These are phyloP conservation scores for Coemansia sp. DNA, from an alignment of 192 early-diverging fungal species.

Conservation along the genomic window DNA sequence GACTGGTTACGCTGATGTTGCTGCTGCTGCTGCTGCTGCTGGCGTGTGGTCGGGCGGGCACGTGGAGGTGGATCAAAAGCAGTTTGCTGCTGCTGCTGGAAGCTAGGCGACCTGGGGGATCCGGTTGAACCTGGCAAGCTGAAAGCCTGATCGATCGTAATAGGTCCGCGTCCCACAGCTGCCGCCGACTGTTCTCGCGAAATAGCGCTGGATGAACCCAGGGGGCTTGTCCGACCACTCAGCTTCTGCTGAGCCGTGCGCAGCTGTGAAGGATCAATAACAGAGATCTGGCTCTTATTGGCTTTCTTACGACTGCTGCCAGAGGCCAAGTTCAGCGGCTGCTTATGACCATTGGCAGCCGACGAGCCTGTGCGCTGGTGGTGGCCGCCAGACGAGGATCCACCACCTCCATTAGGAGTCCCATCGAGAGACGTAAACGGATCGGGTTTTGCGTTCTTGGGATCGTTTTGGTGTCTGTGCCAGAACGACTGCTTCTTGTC, in stretches of 20 bases:
- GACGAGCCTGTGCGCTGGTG: slow-evolving; percentile 2
- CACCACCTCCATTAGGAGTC: not conserved
- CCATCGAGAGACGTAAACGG: slow-evolving; percentile 27
- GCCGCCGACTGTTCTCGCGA: not conserved
- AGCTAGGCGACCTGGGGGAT: slow-evolving; percentile 1
- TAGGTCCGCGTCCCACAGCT: not conserved
- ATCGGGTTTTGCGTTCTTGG: slow-evolving; percentile 7
- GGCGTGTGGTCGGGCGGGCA: slow-evolving; percentile 29
- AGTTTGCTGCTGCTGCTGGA: slow-evolving; percentile 7
- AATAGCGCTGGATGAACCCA: not conserved
- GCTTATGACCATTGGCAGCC: slow-evolving; percentile 9
- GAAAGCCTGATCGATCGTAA: slow-evolving; percentile 40
- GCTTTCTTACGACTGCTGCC: slow-evolving; percentile 29
- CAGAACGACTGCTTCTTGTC: slow-evolving; percentile 8
- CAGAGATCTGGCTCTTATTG: slow-evolving; percentile 25
- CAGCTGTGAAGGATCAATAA: slow-evolving; percentile 51
- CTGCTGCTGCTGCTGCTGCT: slow-evolving; percentile 15
- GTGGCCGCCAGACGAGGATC: not conserved
- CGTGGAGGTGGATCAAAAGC: slow-evolving; percentile 21
- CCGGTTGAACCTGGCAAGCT: slow-evolving; percentile 11
- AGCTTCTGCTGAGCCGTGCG: slow-evolving; percentile 47
- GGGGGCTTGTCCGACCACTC: slow-evolving; percentile 15
- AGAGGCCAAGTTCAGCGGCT: slow-evolving; percentile 40
- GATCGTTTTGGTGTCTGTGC: slow-evolving; percentile 1
- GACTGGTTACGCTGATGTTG: too few species aligned